These are phyloP conservation scores for Candolleomyces eurysporus DNA, from an alignment of 768 basidiomycete genomes.

Conservation along the genomic window DNA sequence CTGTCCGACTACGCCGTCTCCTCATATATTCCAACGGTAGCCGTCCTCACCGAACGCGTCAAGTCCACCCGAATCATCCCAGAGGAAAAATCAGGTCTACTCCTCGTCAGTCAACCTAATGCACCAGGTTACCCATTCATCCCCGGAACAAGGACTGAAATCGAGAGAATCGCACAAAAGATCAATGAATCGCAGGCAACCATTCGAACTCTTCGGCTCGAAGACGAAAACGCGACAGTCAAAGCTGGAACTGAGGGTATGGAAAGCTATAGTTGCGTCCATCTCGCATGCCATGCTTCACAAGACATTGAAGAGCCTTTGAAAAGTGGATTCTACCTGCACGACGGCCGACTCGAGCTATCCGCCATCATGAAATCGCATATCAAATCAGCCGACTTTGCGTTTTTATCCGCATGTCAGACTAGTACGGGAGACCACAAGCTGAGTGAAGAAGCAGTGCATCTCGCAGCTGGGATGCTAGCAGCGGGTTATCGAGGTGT, in stretches of 20 bases:
- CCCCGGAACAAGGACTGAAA: slow-evolving; percentile 13
- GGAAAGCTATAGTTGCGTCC: slow-evolving; percentile 18
- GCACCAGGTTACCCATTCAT: slow-evolving; percentile 6
- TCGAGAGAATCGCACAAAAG: neutral
- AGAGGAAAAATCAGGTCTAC: neutral
- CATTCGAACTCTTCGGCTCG: neutral
- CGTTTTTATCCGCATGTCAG: slow-evolving; percentile 41
- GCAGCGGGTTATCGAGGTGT: slow-evolving; percentile 26
- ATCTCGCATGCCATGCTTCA: slow-evolving; percentile 32
- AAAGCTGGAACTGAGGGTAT: slow-evolving; percentile 9
- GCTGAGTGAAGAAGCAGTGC: slow-evolving; percentile 33
- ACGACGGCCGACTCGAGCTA: slow-evolving; percentile 18
- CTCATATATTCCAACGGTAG: slow-evolving; percentile 13
- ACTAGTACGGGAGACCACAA: slow-evolving; percentile 28
- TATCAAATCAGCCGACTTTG: slow-evolving; percentile 22
- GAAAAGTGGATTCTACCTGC: slow-evolving; percentile 20
- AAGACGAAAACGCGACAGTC: slow-evolving; percentile 13
- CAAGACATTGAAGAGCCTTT: slow-evolving; percentile 24
- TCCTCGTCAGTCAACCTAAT: slow-evolving; percentile 10
- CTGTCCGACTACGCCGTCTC: slow-evolving; percentile 9
- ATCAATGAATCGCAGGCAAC: no score
- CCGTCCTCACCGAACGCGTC: neutral
- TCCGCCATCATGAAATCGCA: slow-evolving; percentile 9
- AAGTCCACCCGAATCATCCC: neutral
- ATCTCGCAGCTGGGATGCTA: slow-evolving; percentile 39